Base-by-base conservation (phyloP, 2,329 filamentous ascomycete species). In the Calonectria hawksworthii region DNA sequence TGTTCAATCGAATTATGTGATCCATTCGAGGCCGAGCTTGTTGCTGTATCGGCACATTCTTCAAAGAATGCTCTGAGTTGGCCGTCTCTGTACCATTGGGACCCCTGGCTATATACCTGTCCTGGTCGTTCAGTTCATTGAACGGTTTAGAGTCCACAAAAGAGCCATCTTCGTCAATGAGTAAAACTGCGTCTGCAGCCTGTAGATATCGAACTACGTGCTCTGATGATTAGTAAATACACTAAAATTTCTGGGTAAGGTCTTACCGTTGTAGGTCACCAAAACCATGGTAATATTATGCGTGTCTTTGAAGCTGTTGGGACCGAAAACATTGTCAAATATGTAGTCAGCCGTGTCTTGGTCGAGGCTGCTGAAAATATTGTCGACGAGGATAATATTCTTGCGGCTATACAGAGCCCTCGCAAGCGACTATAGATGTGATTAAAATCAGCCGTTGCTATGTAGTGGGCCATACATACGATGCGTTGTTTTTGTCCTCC, bases 381-480 rank as follows among this genome's bases (percentile, higher is more conserved):
- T 47, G 41, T 47, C 41, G 3, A 47, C 9, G 41, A 47, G 41
- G 3, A 47, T 47, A 14, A 47, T 9, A 47, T 16, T 47, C 3
- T 47, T 47, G 41, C 41, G 41, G 16, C 41, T 47, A 47, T 47
- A 47, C 16, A 47, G n/a, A 47, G 41, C 41, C 9, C 41, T 47
- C 41, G 41, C 3, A 83, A 73, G 0, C 80, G 80, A 47, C 80
- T 82, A 23, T 82, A 79, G 2, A 81, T 72, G n/a, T 82, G 78
- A 34, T 83, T 80, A 6, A 82, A 66, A 83, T n/a, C n/a, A n/a
- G n/a, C n/a, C n/a, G n/a, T n/a, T n/a, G n/a, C n/a, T n/a, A n/a
- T n/a, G n/a, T n/a, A n/a, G n/a, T n/a, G n/a, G n/a, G n/a, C n/a
- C n/a, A n/a, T 79, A 41, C 80, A 68, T 1, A 80, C 80, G n/a